These are phyloP conservation scores for Coix lacrymajobi DNA, from an alignment of 176 grass and related monocot species.

Conservation along the genomic window DNA sequence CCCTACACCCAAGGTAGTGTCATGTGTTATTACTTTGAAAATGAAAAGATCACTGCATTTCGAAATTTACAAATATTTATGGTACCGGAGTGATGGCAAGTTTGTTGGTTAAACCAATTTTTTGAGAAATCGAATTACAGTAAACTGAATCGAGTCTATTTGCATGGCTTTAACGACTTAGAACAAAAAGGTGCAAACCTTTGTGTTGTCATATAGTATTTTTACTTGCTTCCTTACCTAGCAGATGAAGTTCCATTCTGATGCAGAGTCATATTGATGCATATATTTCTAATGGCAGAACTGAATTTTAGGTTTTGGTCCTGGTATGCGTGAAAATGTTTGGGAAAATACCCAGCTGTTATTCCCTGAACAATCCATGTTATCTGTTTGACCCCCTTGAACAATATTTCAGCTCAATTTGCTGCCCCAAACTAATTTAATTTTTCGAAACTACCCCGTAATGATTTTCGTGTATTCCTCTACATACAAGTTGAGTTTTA, in stretches of 20 bases:
- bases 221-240: neutral
- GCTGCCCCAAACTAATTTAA: no score
- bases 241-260: conserved; percentile 11
- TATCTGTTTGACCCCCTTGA: no score
- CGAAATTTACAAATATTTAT: neutral
- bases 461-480: no score
- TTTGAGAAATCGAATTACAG: neutral
- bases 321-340: conserved; percentile 43
- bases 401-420: no score
- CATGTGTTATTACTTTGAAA: neutral
- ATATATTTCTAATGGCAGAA: conserved; percentile 48
- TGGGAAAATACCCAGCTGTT: neutral
- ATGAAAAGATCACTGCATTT: no score
- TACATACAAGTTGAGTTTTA: no score
- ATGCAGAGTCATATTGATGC: conserved; percentile 62
- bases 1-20: neutral
- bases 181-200: neutral
- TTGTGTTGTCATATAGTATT: neutral
- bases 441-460: no score
- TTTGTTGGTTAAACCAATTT: neutral
- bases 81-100: neutral
- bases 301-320: conserved; percentile 46
- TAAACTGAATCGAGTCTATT: neutral
- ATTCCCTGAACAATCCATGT: no score
- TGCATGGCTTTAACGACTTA: neutral